Base-by-base conservation (phyloP, 148 eudicot genomes). In the Drosera capensis region DNA sequence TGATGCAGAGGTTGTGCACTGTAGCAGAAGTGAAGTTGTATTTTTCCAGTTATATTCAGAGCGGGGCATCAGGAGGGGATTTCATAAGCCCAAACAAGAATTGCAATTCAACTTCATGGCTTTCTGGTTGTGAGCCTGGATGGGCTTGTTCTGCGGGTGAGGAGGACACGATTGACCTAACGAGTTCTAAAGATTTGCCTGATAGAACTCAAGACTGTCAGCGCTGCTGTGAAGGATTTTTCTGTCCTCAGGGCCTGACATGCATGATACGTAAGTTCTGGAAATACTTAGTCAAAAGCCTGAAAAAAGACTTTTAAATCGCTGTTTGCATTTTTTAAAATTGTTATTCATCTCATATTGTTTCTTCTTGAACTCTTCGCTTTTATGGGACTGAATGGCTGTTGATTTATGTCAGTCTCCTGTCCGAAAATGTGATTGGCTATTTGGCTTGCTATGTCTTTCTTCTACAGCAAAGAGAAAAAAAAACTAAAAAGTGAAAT, bases 51-150 rank as follows among this genome's bases (percentile, higher is more conserved):
- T 44, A 78, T 41, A 54, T 67, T 48, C 54, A 63, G 26, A 55
- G 60, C 26, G 75, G 48, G 20, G 23, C 68, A 16, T 63, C 44
- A 49, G 70, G 51, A 49, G 31, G 9, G 4, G 31, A 28, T 28
- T 28, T 28, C 31, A 20, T 81, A 61, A 72, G 43, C 62, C 75
- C 74, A 37, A 86, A 78, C 59, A 63, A 45, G 45, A 86, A 86
- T 54, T 86, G 96, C 48, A 86, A 86, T 58, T 52, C 69, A 48
- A 72, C 74, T 15, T 60, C 73, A 14, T 86, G 93, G 93, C 69
- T 68, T 54, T 15, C 76, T 5, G 96, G 93, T 25, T 86, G 96
- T 65, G 80, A 86, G 71, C 96, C 96, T n/a, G 96, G 96, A 36
- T 86, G 96, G 96, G 83, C 93, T 20, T 86, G 96, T 59, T 63